Conservation (phyloP, 2,329 filamentous ascomycete genomes). For the Aureobasidium sp. region DNA sequence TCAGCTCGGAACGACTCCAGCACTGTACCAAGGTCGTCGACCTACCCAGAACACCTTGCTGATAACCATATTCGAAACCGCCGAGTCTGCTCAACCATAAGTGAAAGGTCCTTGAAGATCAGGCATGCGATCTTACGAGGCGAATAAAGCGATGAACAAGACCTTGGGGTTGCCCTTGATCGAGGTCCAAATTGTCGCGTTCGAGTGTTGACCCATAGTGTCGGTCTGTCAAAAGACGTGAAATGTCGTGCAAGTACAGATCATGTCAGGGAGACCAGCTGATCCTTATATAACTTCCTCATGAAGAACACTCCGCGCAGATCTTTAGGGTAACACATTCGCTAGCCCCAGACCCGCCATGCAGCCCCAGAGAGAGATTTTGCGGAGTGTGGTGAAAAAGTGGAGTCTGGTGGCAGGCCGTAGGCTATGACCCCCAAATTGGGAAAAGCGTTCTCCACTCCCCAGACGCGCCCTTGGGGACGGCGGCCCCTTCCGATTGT, state of each 20-base stretch:
- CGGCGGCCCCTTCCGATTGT: not conserved
- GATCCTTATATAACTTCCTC: not conserved
- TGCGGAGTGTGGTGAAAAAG: not conserved
- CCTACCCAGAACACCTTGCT: conserved; percentile 19
- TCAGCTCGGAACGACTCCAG: not conserved
- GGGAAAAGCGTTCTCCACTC: not conserved
- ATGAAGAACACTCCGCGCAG: not conserved
- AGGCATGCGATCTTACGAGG: not conserved
- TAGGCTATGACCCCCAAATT: not conserved
- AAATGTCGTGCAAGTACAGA: not conserved
- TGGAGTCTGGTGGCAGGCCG: not conserved
- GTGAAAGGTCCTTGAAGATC: not conserved
- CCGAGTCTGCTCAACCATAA: conserved; percentile 35
- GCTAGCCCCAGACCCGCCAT: not conserved
- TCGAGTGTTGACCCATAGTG: not conserved
- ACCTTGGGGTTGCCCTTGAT: conserved; percentile 2
- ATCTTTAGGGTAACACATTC: not conserved
- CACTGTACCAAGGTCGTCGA: not conserved
- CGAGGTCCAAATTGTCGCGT: conserved; percentile 1
- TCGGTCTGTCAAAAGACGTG: not conserved
- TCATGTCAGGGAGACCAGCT: not conserved
- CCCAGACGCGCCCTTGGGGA: not conserved
- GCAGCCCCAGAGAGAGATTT: not conserved
- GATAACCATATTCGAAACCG: conserved; percentile 35
- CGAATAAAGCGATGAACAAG: conserved; percentile 3